Base-by-base conservation (phyloP, 202 grass and related monocot species). In the Schoenoplectus tabernaemontani region DNA sequence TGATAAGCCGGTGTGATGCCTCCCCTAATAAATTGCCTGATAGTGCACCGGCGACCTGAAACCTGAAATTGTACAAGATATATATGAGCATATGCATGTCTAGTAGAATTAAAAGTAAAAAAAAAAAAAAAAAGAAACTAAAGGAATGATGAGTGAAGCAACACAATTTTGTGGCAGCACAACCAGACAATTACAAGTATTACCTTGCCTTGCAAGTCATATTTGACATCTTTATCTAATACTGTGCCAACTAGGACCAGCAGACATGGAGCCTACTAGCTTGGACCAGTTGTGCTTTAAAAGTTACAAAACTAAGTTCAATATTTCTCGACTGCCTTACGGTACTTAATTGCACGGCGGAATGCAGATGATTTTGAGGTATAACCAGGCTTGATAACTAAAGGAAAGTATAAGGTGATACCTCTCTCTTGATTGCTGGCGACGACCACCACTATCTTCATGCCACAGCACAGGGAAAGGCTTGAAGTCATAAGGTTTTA, bases 391-490 rank as follows among this genome's bases (percentile, higher is more conserved):
- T 51, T 26, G 68, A 83, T 57, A 51, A 81, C 1, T 86, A 50
- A 66, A 82, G 24, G 41, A 76, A 76, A 51, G 37, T 44, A 88
- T 69, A 4, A 67, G 42, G 28, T 23, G 30, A 16, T 91, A 95
- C 96, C 96, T 99, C 70, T 99, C 88, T 89, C 90, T 88, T 86
- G 44, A 22, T 66, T 98, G 89, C 51, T 85, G 87, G 47, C 88
- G 91, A 83, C 86, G 82, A 7, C 82, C 65, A 39, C 85, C 83
- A 87, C 81, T 90, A 76, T 95, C 96, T 99, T 93, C 88, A 85
- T 99, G 96, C 96, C 96, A 99, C 83, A 95, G 64, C 12, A 89
- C 64, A 39, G 96, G 96, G 81, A 99, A 95, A 57, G 96, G 96
- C 83, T 95, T 99, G 83, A 93, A 89, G 80, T 99, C 96, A 22